Conservation (phyloP, 345 rosid genomes). For the Brassica rapa region DNA sequence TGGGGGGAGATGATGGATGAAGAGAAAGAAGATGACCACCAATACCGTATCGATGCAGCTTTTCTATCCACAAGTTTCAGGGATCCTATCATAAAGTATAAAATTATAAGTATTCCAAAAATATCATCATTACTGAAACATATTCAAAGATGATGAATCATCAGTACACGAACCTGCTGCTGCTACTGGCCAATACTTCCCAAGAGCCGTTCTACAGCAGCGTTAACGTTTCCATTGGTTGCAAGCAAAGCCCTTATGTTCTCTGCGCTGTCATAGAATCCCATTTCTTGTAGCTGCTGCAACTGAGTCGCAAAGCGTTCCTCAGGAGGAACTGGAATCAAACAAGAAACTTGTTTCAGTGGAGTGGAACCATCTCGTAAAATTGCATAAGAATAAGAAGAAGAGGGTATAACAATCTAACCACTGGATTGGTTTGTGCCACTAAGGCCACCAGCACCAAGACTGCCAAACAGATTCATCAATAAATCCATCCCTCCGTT, state of each 20-base stretch:
- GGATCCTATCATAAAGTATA: conserved; percentile 28
- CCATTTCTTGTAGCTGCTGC: conserved; percentile 89
- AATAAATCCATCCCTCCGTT: conserved; percentile 58
- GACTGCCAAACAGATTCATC: conserved; percentile 92
- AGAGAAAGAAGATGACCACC: conserved; percentile 7
- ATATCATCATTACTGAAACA: conserved; percentile 6
- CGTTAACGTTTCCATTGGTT: conserved; percentile 79
- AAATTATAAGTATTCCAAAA: not conserved
- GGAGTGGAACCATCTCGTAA: conserved; percentile 14
- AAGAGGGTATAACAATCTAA: conserved; percentile 25
- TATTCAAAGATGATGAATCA: not conserved
- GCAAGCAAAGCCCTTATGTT: conserved; percentile 79
- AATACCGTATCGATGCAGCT: conserved; percentile 27
- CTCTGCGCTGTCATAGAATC: conserved; percentile 80
- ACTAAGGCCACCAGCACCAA: conserved; percentile 71
- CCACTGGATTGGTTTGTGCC: conserved; percentile 65
- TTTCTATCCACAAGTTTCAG: conserved; percentile 39
- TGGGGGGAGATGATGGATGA: not conserved
- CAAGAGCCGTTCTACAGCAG: conserved; percentile 89
- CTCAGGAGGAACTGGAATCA: conserved; percentile 68
- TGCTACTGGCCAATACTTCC: conserved; percentile 64
- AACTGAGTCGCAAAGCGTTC: conserved; percentile 82
- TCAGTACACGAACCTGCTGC: conserved; percentile 29
- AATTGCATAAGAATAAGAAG: not conserved
- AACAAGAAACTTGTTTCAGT: not conserved